A percentile compares a stretch with the other conserved stretches of the same genome.
Conservation (phyloP, 345 rosid genomes). For the Balakata baccata region DNA sequence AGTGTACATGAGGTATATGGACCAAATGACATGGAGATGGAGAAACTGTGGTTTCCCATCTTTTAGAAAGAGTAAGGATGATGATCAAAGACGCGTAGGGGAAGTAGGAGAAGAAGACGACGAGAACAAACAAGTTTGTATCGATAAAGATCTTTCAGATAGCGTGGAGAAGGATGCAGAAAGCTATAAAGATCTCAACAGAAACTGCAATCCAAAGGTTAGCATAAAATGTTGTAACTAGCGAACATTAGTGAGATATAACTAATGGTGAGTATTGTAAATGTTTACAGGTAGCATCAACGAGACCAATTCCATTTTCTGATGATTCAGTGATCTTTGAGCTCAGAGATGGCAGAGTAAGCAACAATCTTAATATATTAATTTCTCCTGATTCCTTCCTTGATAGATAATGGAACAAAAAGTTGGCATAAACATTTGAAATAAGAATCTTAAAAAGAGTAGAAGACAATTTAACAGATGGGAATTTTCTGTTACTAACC, state of each 20-base stretch:
- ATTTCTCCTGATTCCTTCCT: not conserved
- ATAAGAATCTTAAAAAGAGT: not conserved
- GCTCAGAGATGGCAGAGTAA: slow-evolving; percentile 72
- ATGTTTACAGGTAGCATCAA: slow-evolving; percentile 50
- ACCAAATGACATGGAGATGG: slow-evolving; percentile 57
- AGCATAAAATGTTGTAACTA: slow-evolving; percentile 14
- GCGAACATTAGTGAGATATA: slow-evolving; percentile 7
- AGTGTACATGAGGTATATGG: slow-evolving; percentile 57
- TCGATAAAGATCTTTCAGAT: slow-evolving; percentile 32
- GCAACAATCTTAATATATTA: slow-evolving; percentile 18
- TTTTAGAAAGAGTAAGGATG: slow-evolving; percentile 6
- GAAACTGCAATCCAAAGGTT: slow-evolving; percentile 44
- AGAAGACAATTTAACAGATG: not conserved
- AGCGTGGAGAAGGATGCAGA: slow-evolving; percentile 29
- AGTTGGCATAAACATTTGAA: not conserved
- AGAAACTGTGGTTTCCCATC: slow-evolving; percentile 47
- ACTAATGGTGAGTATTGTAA: slow-evolving; percentile 3
- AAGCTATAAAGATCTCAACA: slow-evolving; percentile 16
- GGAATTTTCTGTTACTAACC: slow-evolving; percentile 12
- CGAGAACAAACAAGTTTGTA: slow-evolving; percentile 28
- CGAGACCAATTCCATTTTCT: slow-evolving; percentile 60
- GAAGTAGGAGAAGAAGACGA: not conserved
- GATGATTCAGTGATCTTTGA: slow-evolving; percentile 53
- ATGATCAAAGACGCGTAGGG: slow-evolving; percentile 21
- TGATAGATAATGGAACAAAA: not conserved